phyloP scores from a whole-genome alignment of 129 eudicot genomes.

The Flaveria bidentis region DNA sequence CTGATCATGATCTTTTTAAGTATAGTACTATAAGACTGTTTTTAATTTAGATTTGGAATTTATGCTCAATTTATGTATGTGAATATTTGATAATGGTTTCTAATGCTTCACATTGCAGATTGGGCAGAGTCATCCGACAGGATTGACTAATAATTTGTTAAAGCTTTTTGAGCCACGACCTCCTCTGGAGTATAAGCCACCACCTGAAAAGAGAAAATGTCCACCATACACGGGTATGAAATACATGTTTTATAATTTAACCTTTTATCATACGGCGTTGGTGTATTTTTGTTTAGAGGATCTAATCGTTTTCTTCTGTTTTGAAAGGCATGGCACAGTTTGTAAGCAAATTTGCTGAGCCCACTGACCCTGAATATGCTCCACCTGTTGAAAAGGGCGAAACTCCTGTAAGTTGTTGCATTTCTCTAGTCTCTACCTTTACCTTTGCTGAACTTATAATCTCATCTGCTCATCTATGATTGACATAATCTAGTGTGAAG shows the following conservation, averaged over 20 bases:
- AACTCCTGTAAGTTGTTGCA: conserved; percentile 71
- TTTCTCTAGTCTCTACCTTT: conserved; percentile 8
- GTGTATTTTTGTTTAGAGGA: neutral
- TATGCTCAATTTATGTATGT: neutral
- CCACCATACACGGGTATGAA: conserved; percentile 73
- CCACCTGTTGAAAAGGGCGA: conserved; percentile 79
- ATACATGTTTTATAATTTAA: neutral
- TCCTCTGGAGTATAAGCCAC: conserved; percentile 90
- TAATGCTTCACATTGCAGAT: conserved; percentile 48
- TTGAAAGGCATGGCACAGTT: conserved; percentile 73
- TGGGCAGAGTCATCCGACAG: conserved; percentile 98
- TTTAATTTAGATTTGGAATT: neutral
- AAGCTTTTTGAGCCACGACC: conserved; percentile 95
- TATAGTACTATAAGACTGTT: no score
- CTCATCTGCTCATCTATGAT: neutral
- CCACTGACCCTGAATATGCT: conserved; percentile 81
- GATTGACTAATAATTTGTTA: conserved; percentile 71
- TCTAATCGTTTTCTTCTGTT: conserved; percentile 2
- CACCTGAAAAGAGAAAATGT: conserved; percentile 95
- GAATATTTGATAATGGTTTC: neutral
- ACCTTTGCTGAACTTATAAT: neutral
- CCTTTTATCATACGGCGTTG: neutral
- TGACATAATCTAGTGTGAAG: neutral
- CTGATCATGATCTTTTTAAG: no score
- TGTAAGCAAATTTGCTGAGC: conserved; percentile 75